Percentiles rank a stretch among this genome's conserved stretches.
Conservation (phyloP, 2,329 filamentous ascomycete genomes). For the Nakataea oryzae region DNA sequence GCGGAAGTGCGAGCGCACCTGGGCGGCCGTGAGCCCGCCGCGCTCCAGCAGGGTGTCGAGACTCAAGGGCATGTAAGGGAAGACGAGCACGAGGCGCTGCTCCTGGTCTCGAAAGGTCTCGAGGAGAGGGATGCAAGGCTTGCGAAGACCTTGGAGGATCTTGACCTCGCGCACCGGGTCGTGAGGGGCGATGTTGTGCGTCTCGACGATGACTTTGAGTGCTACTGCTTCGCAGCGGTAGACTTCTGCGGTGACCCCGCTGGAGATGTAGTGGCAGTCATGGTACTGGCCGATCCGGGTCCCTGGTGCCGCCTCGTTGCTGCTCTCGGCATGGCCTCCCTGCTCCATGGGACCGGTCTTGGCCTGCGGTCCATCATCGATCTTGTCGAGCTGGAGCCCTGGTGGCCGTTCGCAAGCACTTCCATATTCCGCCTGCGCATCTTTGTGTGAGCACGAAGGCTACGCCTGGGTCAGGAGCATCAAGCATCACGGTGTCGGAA, state of each 20-base stretch:
- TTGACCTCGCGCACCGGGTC: conserved; percentile 70
- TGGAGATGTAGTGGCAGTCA: conserved; percentile 43
- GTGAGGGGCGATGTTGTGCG: conserved; percentile 67
- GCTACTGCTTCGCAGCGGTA: conserved; percentile 58
- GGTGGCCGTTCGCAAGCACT: conserved; percentile 15
- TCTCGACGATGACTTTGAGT: conserved; percentile 76
- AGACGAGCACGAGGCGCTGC: conserved; percentile 66
- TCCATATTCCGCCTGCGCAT: conserved; percentile 47
- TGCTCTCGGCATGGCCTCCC: background rate
- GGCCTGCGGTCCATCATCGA: background rate
- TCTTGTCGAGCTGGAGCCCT: background rate
- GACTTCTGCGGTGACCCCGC: conserved; percentile 72
- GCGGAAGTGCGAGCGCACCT: conserved; percentile 35
- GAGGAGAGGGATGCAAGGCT: conserved; percentile 54
- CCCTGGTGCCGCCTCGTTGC: conserved; percentile 16
- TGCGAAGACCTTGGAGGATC: conserved; percentile 52
- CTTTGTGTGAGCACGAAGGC: background rate
- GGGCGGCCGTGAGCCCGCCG: background rate
- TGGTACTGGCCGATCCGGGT: conserved; percentile 42
- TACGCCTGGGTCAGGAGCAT: background rate
- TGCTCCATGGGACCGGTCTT: background rate
- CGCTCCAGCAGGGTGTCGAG: conserved; percentile 56
- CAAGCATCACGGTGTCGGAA: conserved; percentile 3
- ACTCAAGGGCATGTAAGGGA: conserved; percentile 72
- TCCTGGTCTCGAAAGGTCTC: conserved; percentile 64